Evolutionary conservation across 129 eudicot species (phyloP).

Genomic region (Tanacetum coccineum): DNA sequence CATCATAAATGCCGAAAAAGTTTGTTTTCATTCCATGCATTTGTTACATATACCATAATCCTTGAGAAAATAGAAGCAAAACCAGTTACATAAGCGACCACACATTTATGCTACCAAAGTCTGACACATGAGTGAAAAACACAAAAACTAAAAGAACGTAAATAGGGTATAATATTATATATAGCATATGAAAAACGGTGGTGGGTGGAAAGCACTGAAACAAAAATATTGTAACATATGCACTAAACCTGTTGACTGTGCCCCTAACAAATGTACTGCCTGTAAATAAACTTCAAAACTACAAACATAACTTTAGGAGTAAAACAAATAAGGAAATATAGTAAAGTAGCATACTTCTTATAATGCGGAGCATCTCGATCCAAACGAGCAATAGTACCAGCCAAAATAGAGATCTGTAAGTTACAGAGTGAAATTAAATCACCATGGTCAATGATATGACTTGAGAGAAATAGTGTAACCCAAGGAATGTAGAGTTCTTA

Average conservation of each 20-base stretch:
- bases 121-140: neutral
- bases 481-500: neutral
- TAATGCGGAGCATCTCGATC: constrained; percentile 98
- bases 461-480: neutral
- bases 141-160: no score
- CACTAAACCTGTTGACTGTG: neutral
- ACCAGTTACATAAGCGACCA: neutral
- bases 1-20: neutral
- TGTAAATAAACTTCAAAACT: neutral
- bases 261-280: neutral
- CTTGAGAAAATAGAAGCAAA: no score
- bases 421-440: constrained; percentile 10
- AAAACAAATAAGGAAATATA: neutral
- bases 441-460: neutral
- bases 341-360: constrained; percentile 59
- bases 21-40: neutral
- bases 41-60: neutral
- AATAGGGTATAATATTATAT: neutral
- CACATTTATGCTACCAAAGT: neutral
- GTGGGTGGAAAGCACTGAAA: neutral
- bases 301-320: neutral
- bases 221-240: neutral
- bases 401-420: constrained; percentile 94
- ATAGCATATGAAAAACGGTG: neutral
- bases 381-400: constrained; percentile 98